A percentile compares a stretch with the other conserved stretches of the same genome.
phyloP scores from a whole-genome alignment of 805 yeast species.

The Kuraishia floccosa region DNA sequence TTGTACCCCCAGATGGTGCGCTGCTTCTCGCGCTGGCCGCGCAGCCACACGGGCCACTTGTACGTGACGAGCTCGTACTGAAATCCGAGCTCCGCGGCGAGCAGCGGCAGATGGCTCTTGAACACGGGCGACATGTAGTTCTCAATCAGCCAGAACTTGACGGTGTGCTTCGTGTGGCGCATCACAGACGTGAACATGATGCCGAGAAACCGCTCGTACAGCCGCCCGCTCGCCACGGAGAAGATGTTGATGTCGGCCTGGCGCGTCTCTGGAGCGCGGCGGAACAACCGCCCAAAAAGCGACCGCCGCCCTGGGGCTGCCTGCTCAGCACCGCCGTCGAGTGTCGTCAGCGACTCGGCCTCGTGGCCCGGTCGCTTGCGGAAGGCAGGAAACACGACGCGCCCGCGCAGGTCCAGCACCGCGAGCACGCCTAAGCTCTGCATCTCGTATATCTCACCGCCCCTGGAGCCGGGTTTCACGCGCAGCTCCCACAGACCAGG shows the following conservation, averaged over 20 bases:
- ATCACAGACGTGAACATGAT: constrained; percentile 78
- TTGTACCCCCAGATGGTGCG: constrained; percentile 85
- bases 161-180: constrained; percentile 48
- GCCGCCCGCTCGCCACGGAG: constrained; percentile 73
- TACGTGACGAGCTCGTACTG: constrained; percentile 71
- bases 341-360: constrained; percentile 2
- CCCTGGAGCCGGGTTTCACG: constrained; percentile 26
- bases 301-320: too few species aligned
- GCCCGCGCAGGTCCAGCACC: constrained; percentile 33
- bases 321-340: too few species aligned
- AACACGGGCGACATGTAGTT: constrained; percentile 69
- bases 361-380: constrained; percentile 18
- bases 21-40: constrained; percentile 67
- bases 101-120: constrained; percentile 41
- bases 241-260: constrained; percentile 69
- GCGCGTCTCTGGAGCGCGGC: constrained; percentile 1
- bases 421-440: constrained; percentile 14
- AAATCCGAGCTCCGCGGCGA: constrained; percentile 51
- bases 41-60: constrained; percentile 89
- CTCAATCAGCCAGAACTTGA: constrained; percentile 82
- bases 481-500: constrained; percentile 63
- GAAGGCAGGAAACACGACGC: constrained; percentile 31
- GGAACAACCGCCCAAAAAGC: too few species aligned
- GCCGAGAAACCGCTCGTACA: constrained; percentile 61
- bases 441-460: constrained; percentile 25